Percentiles rank a stretch among this genome's conserved stretches.
These are phyloP conservation scores for Phytophthora sansomeana DNA, from an alignment of 352 stramenopile species.

Conservation along the genomic window DNA sequence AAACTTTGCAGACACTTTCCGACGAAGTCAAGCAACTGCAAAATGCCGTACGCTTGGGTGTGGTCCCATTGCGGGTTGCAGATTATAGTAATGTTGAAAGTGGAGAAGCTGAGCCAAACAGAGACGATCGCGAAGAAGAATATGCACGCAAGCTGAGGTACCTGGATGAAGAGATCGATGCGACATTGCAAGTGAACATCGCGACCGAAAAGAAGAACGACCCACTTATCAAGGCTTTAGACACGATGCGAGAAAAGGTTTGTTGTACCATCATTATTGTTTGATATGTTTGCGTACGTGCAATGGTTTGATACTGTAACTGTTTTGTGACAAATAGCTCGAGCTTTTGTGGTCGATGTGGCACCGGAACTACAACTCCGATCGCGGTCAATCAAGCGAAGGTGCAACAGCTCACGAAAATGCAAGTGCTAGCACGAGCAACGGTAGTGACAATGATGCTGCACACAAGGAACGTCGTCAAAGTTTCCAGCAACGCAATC, in stretches of 20 bases:
- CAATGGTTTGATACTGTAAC: no score
- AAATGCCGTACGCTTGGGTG: constrained; percentile 52
- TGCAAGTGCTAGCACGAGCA: not conserved
- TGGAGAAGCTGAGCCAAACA: constrained; percentile 26
- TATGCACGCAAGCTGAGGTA: constrained; percentile 67
- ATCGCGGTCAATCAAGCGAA: constrained; percentile 21
- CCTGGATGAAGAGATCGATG: constrained; percentile 71
- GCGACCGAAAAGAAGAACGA: constrained; percentile 83
- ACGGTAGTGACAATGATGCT: constrained; percentile 7
- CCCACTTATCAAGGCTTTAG: constrained; percentile 72
- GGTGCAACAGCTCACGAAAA: not conserved
- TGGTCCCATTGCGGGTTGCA: constrained; percentile 43
- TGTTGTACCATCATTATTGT: not conserved
- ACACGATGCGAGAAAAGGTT: constrained; percentile 75
- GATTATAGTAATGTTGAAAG: constrained; percentile 14
- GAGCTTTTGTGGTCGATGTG: constrained; percentile 70
- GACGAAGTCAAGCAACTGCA: constrained; percentile 72
- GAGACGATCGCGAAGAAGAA: constrained; percentile 52
- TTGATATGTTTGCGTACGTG: not conserved
- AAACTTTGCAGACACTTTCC: constrained; percentile 60
- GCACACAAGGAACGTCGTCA: constrained; percentile 19
- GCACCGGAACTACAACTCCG: constrained; percentile 68
- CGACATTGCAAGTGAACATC: constrained; percentile 72
- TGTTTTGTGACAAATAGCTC: no score
- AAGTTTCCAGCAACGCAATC: constrained; percentile 29